Evolutionary conservation across 495 filamentous ascomycete genomes (phyloP), one percentile per base, ranked within the genome.

Genomic region (Xylaria cubensis): DNA sequence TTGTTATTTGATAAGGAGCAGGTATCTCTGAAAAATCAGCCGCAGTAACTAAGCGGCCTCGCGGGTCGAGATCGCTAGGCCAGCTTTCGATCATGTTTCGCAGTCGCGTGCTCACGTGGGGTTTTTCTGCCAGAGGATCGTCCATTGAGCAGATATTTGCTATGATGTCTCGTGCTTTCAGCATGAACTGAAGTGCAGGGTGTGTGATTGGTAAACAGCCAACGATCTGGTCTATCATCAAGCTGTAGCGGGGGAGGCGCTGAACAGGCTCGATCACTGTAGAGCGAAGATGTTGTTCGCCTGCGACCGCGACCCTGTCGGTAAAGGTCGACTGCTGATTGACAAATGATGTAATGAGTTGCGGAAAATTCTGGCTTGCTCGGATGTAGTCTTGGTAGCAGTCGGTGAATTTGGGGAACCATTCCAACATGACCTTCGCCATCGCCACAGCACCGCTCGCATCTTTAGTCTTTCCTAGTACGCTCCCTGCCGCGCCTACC

Each of bases 201-300:
- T 98, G 94, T 12, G 92, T 89, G 50, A 93, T 86, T 8, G 95
- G 94, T 12, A 99, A 86, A 73, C 90, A 91, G 72, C 90, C 89
- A 64, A 93, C 87, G 80, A 99, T 98, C 73, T 95, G 95, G 82
- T 98, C 97, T 73, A 99, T 97, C 74, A 98, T 90, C 9, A 99
- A 84, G 77, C 92, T 97, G 80, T 99, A 99, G 7, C 96, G 92
- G 50, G 96, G 96, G 64, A 99, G 86, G 32, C 96, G 88, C 80
- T 99, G 96, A 10, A 99, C 94, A 0, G 96, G 96, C 81, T 99
- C 96, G 81, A 98, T 98, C 55, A 98, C 86, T 64, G 95, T 85
- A n/a, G 95, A 97, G 50, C 94, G 93, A 41, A 99, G 85, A 68
- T 89, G 86, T 76, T 99, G 97, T 78, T 99, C 96, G 50, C 96